Conservation (phyloP, 352 stramenopile genomes). For the Pythium apleroticum region DNA sequence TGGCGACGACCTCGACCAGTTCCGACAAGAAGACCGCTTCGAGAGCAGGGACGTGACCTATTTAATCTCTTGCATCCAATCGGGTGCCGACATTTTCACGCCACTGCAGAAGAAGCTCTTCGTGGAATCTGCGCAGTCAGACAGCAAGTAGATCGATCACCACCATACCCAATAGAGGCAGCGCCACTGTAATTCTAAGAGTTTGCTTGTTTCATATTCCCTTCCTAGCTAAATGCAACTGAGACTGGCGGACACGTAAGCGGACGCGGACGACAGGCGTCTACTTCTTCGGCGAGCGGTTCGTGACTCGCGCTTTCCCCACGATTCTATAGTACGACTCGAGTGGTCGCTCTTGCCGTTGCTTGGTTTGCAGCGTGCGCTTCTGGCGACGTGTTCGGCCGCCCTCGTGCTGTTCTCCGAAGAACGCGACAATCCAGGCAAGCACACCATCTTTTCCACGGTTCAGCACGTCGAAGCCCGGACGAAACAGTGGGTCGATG, state of each 20-base stretch:
- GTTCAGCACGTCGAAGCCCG: constrained; percentile 76
- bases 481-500: constrained; percentile 80
- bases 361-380: constrained; percentile 25
- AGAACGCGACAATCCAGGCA: constrained; percentile 73
- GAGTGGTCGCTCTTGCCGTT: constrained; percentile 57
- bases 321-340: constrained; percentile 79
- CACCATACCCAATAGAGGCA: constrained; percentile 13
- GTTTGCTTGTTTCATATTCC: constrained; percentile 12
- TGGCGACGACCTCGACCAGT: constrained; percentile 81
- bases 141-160: constrained; percentile 22
- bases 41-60: constrained; percentile 85
- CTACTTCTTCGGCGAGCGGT: constrained; percentile 29
- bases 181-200: constrained; percentile 19
- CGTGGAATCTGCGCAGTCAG: constrained; percentile 47
- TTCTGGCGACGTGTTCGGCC: constrained; percentile 72
- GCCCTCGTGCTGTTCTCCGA: constrained; percentile 55
- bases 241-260: background rate
- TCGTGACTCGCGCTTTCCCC: constrained; percentile 44
- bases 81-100: constrained; percentile 76
- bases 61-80: constrained; percentile 89
- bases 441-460: constrained; percentile 71
- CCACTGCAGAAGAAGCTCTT: constrained; percentile 85
- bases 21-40: constrained; percentile 85
- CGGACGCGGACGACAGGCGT: background rate
- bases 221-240: background rate